Conservation (phyloP, 306 rosid species). For the Senna siamea region DNA sequence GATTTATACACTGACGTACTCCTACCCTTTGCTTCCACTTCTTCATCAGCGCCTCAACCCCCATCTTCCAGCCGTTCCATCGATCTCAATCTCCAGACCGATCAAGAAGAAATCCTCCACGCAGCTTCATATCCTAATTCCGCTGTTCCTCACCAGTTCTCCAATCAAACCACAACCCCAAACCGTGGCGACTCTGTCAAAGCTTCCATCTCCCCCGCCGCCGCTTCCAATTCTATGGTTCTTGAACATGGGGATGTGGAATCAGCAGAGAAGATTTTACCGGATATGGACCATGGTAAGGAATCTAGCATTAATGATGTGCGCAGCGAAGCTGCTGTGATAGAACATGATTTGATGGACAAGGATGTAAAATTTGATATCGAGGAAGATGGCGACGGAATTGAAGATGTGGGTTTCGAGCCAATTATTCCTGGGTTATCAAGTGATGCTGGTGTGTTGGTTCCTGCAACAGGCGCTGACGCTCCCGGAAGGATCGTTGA, state of each 20-base stretch:
- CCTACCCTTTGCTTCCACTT: slow-evolving; percentile 60
- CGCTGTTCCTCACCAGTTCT: slow-evolving; percentile 20
- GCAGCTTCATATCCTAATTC: slow-evolving; percentile 49
- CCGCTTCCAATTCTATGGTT: slow-evolving; percentile 33
- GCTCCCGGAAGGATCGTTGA: slow-evolving; percentile 42
- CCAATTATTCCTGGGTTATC: slow-evolving; percentile 83
- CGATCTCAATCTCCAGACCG: slow-evolving; percentile 60
- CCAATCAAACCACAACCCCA: slow-evolving; percentile 46
- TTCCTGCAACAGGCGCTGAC: slow-evolving; percentile 8
- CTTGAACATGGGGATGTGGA: background rate
- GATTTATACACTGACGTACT: slow-evolving; percentile 93
- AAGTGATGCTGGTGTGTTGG: slow-evolving; percentile 26
- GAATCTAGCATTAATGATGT: slow-evolving; percentile 29
- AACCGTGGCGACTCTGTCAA: slow-evolving; percentile 1
- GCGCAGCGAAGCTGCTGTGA: slow-evolving; percentile 5
- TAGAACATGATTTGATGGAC: slow-evolving; percentile 52
- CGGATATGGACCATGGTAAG: slow-evolving; percentile 37
- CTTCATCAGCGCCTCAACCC: slow-evolving; percentile 48
- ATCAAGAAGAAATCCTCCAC: slow-evolving; percentile 43
- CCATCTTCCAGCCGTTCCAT: slow-evolving; percentile 49
- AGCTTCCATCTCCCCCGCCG: slow-evolving; percentile 2
- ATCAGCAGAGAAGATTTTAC: slow-evolving; percentile 2
- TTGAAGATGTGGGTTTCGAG: slow-evolving; percentile 49
- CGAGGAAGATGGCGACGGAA: slow-evolving; percentile 58
- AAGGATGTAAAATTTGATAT: slow-evolving; percentile 83